Conservation (phyloP, 2,329 filamentous ascomycete species). For the Botrytis aclada region DNA sequence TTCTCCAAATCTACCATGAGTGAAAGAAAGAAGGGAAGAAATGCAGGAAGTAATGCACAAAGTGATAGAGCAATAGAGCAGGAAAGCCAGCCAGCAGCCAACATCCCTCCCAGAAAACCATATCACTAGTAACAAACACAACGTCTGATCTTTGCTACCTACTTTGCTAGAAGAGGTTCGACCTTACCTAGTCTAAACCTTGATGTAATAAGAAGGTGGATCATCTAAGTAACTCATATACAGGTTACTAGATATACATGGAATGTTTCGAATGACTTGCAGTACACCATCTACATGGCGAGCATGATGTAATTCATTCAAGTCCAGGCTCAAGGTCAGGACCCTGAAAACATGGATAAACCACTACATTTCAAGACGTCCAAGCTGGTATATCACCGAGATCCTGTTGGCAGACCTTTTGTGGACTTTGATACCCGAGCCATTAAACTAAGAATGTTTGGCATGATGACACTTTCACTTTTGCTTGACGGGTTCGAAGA, state of each 20-base stretch:
- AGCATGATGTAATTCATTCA: neutral
- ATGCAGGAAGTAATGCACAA: neutral
- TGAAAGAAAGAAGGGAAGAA: no score
- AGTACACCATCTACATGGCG: neutral
- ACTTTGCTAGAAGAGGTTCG: neutral
- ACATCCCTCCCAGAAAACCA: neutral
- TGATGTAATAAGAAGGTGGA: neutral
- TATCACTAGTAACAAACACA: neutral
- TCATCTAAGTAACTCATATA: neutral
- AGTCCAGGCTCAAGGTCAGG: neutral
- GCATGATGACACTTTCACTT: neutral
- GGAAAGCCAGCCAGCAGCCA: neutral
- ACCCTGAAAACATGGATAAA: neutral
- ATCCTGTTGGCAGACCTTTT: neutral
- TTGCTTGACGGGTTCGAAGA: neutral
- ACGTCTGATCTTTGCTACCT: neutral
- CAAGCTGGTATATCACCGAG: neutral
- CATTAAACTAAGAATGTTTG: neutral
- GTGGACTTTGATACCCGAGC: neutral
- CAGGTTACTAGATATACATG: neutral
- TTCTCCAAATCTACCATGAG: no score
- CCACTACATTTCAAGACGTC: neutral
- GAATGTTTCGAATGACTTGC: neutral
- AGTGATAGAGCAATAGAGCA: neutral
- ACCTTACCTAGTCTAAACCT: neutral